phyloP scores from a whole-genome alignment of 2,329 filamentous ascomycete genomes.

The Colletotrichum sidae region DNA sequence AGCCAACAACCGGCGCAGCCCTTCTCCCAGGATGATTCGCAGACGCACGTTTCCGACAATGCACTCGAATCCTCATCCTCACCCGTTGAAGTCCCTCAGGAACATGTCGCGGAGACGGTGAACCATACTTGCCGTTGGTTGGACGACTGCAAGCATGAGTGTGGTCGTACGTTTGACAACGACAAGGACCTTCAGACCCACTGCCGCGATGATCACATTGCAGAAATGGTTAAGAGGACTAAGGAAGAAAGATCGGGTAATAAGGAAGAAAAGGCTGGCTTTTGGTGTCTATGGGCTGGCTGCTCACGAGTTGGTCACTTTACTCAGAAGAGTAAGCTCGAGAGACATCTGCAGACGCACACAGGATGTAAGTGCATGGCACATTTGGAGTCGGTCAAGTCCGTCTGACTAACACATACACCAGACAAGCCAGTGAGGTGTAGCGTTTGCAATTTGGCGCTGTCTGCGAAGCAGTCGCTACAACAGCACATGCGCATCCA shows the following conservation, averaged over 20 bases:
- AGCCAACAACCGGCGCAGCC: too few relatives aligned
- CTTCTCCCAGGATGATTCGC: too few relatives aligned
- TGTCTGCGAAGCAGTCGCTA: constrained; percentile 76
- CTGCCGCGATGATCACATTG: constrained; percentile 63
- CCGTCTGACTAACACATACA: constrained; percentile 38
- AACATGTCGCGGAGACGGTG: too few relatives aligned
- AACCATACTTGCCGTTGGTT: too few relatives aligned
- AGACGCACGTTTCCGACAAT: too few relatives aligned
- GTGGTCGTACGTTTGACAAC: constrained; percentile 42
- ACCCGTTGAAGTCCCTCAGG: too few relatives aligned
- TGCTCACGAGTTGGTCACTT: constrained; percentile 68
- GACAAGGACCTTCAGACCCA: constrained; percentile 67
- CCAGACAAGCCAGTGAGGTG: constrained; percentile 71
- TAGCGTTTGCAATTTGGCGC: constrained; percentile 64
- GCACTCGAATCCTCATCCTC: too few relatives aligned
- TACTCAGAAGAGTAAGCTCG: constrained; percentile 71
- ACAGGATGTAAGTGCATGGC: constrained; percentile 66
- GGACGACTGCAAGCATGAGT: too few relatives aligned
- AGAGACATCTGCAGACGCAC: constrained; percentile 74
- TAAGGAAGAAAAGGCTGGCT: constrained; percentile 52
- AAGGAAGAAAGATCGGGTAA: background rate
- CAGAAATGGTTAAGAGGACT: constrained; percentile 52
- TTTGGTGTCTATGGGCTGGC: constrained; percentile 66
- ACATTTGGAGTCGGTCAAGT: constrained; percentile 33
- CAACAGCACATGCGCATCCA: constrained; percentile 76